phyloP scores from a whole-genome alignment of 257 asterid genomes.

The Salvia hispanica region DNA sequence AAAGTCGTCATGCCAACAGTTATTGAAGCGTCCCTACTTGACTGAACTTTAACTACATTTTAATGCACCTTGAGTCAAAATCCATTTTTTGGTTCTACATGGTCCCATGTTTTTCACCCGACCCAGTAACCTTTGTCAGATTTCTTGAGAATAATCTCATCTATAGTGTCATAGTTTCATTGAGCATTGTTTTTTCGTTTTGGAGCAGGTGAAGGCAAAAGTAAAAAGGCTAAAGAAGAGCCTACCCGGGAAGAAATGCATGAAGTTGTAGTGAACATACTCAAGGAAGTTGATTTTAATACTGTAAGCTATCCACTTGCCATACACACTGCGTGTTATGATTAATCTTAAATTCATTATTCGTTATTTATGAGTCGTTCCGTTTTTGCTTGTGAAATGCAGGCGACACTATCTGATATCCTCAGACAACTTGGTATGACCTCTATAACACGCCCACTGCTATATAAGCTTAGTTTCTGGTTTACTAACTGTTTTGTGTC shows the following conservation, averaged over 20 bases:
- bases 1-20: no score
- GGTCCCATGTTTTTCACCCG: not conserved
- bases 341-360: not conserved
- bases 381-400: conserved; percentile 37
- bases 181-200: conserved; percentile 2
- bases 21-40: not conserved
- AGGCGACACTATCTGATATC: conserved; percentile 90
- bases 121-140: not conserved
- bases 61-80: conserved; percentile 1
- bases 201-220: conserved; percentile 50
- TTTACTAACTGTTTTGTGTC: conserved; percentile 29
- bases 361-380: conserved; percentile 25
- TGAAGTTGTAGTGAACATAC: conserved; percentile 52
- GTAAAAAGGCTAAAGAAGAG: conserved; percentile 52
- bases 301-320: conserved; percentile 49
- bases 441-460: conserved; percentile 3
- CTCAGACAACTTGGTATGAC: conserved; percentile 77
- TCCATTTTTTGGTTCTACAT: not conserved
- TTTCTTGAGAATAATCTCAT: not conserved
- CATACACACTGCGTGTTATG: conserved; percentile 6
- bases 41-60: not conserved
- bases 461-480: not conserved
- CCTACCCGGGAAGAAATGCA: conserved; percentile 73
- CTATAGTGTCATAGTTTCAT: conserved; percentile 2
- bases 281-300: conserved; percentile 81